A percentile compares a stretch with the other conserved stretches of the same genome.
Evolutionary conservation across 352 stramenopile species (phyloP).

Genomic region (Globisporangium carolinianum): DNA sequence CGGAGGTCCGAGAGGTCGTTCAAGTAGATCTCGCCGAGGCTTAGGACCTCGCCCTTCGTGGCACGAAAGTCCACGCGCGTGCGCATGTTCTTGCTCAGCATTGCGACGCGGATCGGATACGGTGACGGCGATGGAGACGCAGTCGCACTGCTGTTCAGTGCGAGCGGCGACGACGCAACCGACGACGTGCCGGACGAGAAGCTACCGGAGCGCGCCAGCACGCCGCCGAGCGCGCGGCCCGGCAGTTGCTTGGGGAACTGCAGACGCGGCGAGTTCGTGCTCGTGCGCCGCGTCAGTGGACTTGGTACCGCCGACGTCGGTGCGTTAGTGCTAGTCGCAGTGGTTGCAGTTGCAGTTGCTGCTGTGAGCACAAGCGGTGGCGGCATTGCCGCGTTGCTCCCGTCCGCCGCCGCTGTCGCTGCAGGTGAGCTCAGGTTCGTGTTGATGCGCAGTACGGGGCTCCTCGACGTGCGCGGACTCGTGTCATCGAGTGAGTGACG

Average conservation of each 20-base stretch:
- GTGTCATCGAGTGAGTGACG: constrained; percentile 1
- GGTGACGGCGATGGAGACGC: constrained; percentile 16
- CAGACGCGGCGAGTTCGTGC: constrained; percentile 11
- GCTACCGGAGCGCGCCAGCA: constrained; percentile 10
- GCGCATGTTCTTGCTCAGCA: constrained; percentile 62
- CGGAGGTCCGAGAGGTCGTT: constrained; percentile 83
- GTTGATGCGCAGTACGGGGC: constrained; percentile 12
- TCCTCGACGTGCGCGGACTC: background rate
- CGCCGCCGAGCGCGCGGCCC: background rate
- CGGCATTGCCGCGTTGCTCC: background rate
- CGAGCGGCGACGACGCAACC: constrained; percentile 7
- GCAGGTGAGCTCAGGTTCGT: constrained; percentile 7
- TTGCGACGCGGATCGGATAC: constrained; percentile 32
- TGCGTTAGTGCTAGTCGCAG: background rate
- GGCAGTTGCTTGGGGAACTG: constrained; percentile 7
- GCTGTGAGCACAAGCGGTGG: constrained; percentile 4
- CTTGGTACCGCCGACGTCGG: background rate
- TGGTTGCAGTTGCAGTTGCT: background rate
- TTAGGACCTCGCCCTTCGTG: constrained; percentile 47
- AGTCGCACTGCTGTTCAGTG: background rate
- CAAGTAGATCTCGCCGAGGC: constrained; percentile 79
- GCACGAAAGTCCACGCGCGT: constrained; percentile 40
- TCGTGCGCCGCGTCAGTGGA: background rate
- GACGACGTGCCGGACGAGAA: constrained; percentile 16
- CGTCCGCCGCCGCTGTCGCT: background rate